Evolutionary conservation across 768 basidiomycete species (phyloP).

Genomic region (Amanita phalloides): DNA sequence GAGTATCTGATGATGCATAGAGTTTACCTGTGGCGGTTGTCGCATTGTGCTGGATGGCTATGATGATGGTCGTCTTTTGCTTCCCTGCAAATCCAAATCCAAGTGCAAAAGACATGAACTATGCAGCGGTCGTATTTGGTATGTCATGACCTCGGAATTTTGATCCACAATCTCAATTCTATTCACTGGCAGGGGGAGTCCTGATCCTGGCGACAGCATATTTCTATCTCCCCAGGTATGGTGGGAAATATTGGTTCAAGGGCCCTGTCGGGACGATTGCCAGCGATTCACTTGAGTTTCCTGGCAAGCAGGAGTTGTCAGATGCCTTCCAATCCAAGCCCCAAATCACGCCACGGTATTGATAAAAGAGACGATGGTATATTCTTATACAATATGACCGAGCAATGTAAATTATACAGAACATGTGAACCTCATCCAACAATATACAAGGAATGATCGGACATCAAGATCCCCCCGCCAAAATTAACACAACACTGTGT

Average conservation of each 20-base stretch:
- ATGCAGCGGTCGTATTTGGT: slow-evolving; percentile 56
- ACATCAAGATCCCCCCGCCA: too few species aligned
- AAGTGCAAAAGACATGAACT: slow-evolving; percentile 48
- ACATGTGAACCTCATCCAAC: too few species aligned
- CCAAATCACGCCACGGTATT: too few species aligned
- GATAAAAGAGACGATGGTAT: too few species aligned
- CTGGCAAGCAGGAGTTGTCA: too few species aligned
- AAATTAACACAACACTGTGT: too few species aligned
- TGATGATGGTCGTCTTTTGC: slow-evolving; percentile 51
- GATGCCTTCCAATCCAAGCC: too few species aligned
- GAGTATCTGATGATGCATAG: slow-evolving; percentile 18
- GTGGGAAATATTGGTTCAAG: slow-evolving; percentile 63
- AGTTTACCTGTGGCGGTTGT: slow-evolving; percentile 47
- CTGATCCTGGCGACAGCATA: slow-evolving; percentile 45
- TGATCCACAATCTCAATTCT: neutral
- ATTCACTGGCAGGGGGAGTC: slow-evolving; percentile 23
- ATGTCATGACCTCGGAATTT: neutral
- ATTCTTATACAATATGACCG: too few species aligned
- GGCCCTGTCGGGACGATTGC: slow-evolving; percentile 45
- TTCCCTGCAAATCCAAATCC: slow-evolving; percentile 49
- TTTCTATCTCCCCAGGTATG: slow-evolving; percentile 63
- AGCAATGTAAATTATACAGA: too few species aligned
- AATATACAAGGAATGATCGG: too few species aligned
- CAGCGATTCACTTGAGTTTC: too few species aligned
- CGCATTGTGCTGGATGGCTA: slow-evolving; percentile 53